Evolutionary conservation across 179 eudicot genomes (phyloP), one percentile per base, ranked within the genome.

Genomic region (Actinidia arguta): DNA sequence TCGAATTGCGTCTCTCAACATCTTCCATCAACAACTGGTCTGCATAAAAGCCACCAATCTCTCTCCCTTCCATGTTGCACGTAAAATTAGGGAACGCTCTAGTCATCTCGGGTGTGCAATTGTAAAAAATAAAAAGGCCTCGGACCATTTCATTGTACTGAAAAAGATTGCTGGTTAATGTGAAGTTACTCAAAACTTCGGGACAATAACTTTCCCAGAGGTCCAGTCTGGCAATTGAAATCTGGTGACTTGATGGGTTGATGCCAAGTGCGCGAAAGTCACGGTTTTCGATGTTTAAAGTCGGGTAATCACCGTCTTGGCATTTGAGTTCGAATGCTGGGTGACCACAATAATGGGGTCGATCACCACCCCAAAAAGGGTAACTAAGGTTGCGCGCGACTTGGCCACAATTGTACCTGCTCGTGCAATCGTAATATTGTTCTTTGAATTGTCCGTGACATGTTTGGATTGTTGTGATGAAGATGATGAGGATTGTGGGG

Each of bases 281-380:
- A 4, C 7, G 31, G 3, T 51, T 1, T 52, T 27, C 2, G 22
- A 78, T 74, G 18, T 13, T 0, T 0, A 83, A 8, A 4, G 42
- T 25, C 1, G 76, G n/a, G 52, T 25, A 66, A 20, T 54, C 54
- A 6, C 46, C 10, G 47, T 47, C 56, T 4, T 66, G 64, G 56
- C 92, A 90, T 11, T 36, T 67, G 8, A 90, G 76, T 24, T 59
- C 24, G 16, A 90, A 88, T 1, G 25, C 39, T 0, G 85, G 87
- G 55, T 88, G 81, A 42, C 91, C 91, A 46, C 92, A 90, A 48
- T 51, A 47, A 0, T 44, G 5, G 14, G 69, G 87, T 0, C 66
- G 83, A 20, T 2, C 61, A 25, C 39, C 24, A 9, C 85, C 88
- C 85, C 86, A 85, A n/a, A 85, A 90, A 16, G 92, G 92, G 80